phyloP scores from a whole-genome alignment of 2,329 filamentous ascomycete genomes.

The Ceratocystis diversiconidia region DNA sequence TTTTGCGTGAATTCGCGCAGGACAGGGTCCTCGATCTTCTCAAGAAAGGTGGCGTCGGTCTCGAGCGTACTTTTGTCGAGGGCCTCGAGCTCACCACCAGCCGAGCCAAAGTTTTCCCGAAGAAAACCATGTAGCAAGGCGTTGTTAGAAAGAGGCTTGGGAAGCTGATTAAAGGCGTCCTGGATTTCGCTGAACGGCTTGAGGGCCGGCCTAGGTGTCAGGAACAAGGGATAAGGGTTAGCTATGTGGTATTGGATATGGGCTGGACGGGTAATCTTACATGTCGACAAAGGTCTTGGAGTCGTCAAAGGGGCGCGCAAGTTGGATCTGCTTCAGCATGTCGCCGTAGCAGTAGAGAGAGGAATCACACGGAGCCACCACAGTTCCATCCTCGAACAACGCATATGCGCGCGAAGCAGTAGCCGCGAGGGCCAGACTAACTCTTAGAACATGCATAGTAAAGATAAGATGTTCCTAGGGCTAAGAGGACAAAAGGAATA shows the following conservation, averaged over 20 bases:
- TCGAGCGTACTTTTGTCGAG: constrained; percentile 37
- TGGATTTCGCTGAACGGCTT: constrained; percentile 45
- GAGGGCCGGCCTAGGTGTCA: constrained; percentile 38
- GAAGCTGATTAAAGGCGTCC: constrained; percentile 43
- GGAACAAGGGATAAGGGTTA: constrained; percentile 14
- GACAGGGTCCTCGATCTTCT: constrained; percentile 41
- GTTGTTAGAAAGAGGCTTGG: constrained; percentile 48
- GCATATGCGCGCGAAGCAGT: constrained; percentile 23
- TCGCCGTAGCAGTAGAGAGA: constrained; percentile 54
- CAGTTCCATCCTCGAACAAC: constrained; percentile 45
- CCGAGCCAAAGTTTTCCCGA: constrained; percentile 46
- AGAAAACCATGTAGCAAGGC: constrained; percentile 48
- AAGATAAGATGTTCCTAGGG: neutral
- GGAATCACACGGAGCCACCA: constrained; percentile 51
- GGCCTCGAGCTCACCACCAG: constrained; percentile 46
- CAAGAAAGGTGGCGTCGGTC: constrained; percentile 44
- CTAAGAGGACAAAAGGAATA: neutral
- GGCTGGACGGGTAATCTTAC: constrained; percentile 27
- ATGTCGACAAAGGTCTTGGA: constrained; percentile 61
- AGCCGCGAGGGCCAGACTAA: neutral
- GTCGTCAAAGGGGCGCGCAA: constrained; percentile 49
- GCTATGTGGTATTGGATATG: neutral
- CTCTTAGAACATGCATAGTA: neutral
- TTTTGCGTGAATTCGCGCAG: constrained; percentile 46
- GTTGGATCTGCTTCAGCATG: constrained; percentile 45